Evolutionary conservation across 1,284 basidiomycete species (phyloP), one percentile per base, ranked within the genome.

Genomic region (Ustilago trichophora): DNA sequence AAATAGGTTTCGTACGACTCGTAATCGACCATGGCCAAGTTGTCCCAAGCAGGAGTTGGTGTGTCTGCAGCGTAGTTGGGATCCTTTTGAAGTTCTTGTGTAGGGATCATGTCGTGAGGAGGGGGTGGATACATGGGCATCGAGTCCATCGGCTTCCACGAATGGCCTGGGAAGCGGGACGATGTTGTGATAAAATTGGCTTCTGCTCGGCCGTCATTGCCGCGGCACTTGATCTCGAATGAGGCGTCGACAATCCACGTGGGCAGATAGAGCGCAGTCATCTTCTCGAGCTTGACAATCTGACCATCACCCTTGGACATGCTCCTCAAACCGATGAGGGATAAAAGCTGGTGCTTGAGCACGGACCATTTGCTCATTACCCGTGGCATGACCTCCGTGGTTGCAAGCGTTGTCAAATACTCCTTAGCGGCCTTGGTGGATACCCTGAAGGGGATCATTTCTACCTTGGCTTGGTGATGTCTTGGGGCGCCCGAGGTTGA

Each of bases 111-210:
- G 19, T 69, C 60, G 48, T 51, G 15, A 1, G 66, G 66, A 0
- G 56, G 45, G 18, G 57, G 57, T 0, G 67, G 67, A 13, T 40
- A 22, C 67, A 70, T 62, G 3, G 67, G 67, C 25, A 65, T 22
- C 2, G 57, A 46, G 21, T 65, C 62, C 67, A 70, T 70, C 3
- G 67, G 67, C 34, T 66, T 66, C 67, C 67, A 70, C 3, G 67
- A 53, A 19, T 70, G 60, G 2, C 67, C 67, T 1, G 67, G 67
- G 21, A 70, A 60, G 8, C 67, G 29, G 3, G 52, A 57, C 6
- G 37, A 34, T 1, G 50, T 57, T 1, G 44, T 38, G 50, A 70
- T 47, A 27, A 65, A 55, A 38, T 48, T 65, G 22, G 57, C 52
- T 32, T 70, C 67, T 0, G 62, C 67, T 12, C 57, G 42, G 3